Base-by-base conservation (phyloP, 2,329 filamentous ascomycete genomes). In the Stagonosporopsis rhizophila region DNA sequence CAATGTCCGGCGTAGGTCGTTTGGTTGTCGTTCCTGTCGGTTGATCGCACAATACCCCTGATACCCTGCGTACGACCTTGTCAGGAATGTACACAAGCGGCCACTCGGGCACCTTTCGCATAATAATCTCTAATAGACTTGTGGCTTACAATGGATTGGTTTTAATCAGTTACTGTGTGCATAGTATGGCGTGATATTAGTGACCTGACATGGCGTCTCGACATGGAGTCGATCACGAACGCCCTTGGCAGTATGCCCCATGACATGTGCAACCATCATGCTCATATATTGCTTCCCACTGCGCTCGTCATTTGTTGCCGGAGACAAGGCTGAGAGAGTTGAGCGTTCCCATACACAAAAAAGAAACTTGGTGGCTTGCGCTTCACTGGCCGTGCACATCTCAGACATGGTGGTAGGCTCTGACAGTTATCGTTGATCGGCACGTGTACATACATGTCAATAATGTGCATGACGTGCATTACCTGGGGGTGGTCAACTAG, bases 31-130 rank as follows among this genome's bases (percentile, higher is more conserved):
- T 64, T 69, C 63, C 56, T 62, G 54, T 64, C 69, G 63, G 57
- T 73, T 75, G 68, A 69, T 66, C 66, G 73, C 72, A 67, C 56
- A 74, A 77, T 75, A 75, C 73, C 74, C 71, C 66, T 72, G 72
- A 76, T 77, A 77, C 74, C 73, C 72, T 73, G 68, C 62, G 74
- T 74, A 71, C 71, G 63, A 61, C 72, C 74, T 75, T 74, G 70
- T 74, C 67, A 70, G 73, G 70, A 52, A 63, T 69, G 68, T 74
- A 72, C 68, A 70, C 71, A 73, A 75, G 72, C 71, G 72, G 73
- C 72, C 74, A 70, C 67, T 74, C 75, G 72, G 73, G 72, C 73
- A 74, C 66, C 59, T 59, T 60, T 64, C 68, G 70, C 66, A 65
- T 71, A 73, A 74, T 76, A 76, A 76, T 76, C 57, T 62, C 61